These are phyloP conservation scores for Triticum timopheevii DNA, from an alignment of 176 grass and related monocot species.

Conservation along the genomic window DNA sequence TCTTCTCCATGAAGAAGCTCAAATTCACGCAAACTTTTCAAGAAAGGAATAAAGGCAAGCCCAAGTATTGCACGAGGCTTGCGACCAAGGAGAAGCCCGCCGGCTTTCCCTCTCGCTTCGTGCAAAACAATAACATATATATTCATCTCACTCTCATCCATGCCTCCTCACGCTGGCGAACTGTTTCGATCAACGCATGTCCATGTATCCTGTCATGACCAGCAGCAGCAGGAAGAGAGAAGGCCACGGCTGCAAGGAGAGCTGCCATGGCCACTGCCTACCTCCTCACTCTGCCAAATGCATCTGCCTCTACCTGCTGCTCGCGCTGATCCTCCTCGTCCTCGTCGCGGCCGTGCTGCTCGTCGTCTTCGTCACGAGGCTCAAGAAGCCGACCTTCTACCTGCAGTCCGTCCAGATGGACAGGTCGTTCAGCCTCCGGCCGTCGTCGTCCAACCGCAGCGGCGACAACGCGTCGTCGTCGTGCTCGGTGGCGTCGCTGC, in stretches of 20 bases:
- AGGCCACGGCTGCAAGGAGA: constrained; percentile 19
- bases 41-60: constrained; percentile 90
- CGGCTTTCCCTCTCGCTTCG: not conserved
- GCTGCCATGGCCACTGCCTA: constrained; percentile 24
- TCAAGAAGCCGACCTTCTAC: constrained; percentile 74
- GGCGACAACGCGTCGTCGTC: constrained; percentile 35
- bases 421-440: constrained; percentile 44
- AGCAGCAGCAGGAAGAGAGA: not conserved
- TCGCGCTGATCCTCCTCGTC: constrained; percentile 47
- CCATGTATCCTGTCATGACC: constrained; percentile 6
- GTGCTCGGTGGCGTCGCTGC: constrained; percentile 62
- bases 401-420: constrained; percentile 69
- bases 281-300: constrained; percentile 28
- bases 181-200: not conserved
- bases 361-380: constrained; percentile 53
- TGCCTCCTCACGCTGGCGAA: constrained; percentile 23
- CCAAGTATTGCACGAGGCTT: constrained; percentile 78
- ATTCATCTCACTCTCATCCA: constrained; percentile 29
- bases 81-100: constrained; percentile 42
- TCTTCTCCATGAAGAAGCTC: constrained; percentile 39
- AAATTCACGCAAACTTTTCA: constrained; percentile 56
- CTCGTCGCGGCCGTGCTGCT: constrained; percentile 40
- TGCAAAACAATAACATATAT: constrained; percentile 36
- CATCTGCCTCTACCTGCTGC: constrained; percentile 43
- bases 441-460: constrained; percentile 21